Evolutionary conservation across 805 yeast genomes (phyloP), one percentile per base, ranked within the genome.

Genomic region (Candida koratica): DNA sequence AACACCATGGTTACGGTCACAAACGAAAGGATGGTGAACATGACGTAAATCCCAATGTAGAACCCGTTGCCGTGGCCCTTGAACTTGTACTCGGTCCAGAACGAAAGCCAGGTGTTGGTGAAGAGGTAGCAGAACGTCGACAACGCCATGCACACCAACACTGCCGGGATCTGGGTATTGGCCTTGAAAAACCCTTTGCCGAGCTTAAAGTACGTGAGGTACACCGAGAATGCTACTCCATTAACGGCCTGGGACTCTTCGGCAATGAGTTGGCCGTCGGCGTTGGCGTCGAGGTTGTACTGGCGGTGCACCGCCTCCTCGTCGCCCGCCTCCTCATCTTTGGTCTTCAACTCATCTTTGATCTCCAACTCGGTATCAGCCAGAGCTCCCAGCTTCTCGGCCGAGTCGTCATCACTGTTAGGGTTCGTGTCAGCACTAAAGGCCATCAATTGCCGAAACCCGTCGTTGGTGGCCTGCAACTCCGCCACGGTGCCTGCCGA

Each of bases 101-200:
- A 87, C 1, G 94, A 80, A 41, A 88, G 67, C 94, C 94, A 84
- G 13, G 81, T 78, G 53, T 79, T 81, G 28, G 82, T 71, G 51
- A 81, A 78, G 30, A 80, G 55, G 38, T 64, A 67, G 42, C 71
- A 64, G 53, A 79, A 81, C 1, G 74, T 71, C 5, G 40, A 28
- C 11, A 70, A 36, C 12, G 23, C 19, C 56, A 19, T 51, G 39
- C 25, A 47, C 6, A 45, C 3, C 2, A 57, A 10, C 10, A 60
- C 39, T 9, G 52, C 10, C 2, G 58, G 57, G 11, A 55, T 42
- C 18, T 51, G 39, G n/a, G 51, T 32, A 41, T 48, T 54, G 12
- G 39, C 37, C 5, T 44, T 71, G 43, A 60, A 60, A 10, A 47
- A 63, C 4, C 83, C 82, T 26, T 80, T 68, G 19, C 85, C 87